A percentile compares a stretch with the other conserved stretches of the same genome.
Conservation (phyloP, 371 early-diverging fungal species). For the Mortierella sp. region DNA sequence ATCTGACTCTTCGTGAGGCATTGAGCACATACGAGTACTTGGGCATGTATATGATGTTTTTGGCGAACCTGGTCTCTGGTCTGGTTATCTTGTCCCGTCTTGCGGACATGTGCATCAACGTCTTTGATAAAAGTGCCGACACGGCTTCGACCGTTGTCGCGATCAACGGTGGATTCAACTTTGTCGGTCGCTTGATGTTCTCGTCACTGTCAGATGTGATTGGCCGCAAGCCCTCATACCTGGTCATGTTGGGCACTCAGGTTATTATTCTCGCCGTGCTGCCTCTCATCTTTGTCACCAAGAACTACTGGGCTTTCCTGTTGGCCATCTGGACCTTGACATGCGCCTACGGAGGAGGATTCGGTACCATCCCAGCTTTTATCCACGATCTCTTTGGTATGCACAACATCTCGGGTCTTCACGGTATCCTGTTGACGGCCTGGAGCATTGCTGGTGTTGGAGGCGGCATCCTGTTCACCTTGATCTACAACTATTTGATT, state of each 20-base stretch:
- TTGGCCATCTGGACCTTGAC: constrained; percentile 65
- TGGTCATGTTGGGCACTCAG: constrained; percentile 68
- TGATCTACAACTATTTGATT: constrained; percentile 64
- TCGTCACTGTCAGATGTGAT: constrained; percentile 69
- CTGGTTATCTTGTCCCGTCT: constrained; percentile 75
- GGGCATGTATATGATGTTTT: constrained; percentile 65
- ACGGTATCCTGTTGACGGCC: constrained; percentile 71
- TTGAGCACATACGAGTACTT: constrained; percentile 54
- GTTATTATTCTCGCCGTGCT: constrained; percentile 64
- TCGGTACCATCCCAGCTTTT: constrained; percentile 79
- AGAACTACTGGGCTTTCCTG: constrained; percentile 68
- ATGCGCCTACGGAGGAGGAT: constrained; percentile 75
- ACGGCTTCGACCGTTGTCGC: constrained; percentile 71
- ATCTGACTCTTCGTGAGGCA: constrained; percentile 54
- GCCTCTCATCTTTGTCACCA: constrained; percentile 62
- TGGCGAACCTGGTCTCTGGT: constrained; percentile 68
- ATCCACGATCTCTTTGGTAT: constrained; percentile 78
- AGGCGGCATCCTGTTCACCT: constrained; percentile 75
- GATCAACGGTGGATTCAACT: constrained; percentile 74
- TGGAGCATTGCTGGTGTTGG: constrained; percentile 76
- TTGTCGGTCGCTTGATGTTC: constrained; percentile 71
- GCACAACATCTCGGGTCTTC: constrained; percentile 75
- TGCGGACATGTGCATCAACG: constrained; percentile 67
- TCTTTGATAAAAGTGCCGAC: constrained; percentile 66
- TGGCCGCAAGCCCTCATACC: constrained; percentile 71